These are phyloP conservation scores for Plantago major DNA, from an alignment of 257 asterid species.

Conservation along the genomic window DNA sequence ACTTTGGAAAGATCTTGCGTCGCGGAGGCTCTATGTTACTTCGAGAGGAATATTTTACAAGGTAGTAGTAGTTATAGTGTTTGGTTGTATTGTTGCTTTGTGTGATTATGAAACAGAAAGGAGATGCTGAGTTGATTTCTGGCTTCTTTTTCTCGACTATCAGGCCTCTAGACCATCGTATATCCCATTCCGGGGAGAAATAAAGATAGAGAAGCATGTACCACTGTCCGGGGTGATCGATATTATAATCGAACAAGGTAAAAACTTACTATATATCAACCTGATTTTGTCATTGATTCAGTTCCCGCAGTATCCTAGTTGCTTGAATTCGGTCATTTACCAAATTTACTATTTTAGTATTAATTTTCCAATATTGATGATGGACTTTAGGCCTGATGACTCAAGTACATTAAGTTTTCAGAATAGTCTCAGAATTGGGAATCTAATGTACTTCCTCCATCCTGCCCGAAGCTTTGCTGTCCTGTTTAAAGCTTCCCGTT, in stretches of 20 bases:
- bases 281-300: background rate
- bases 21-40: constrained; percentile 58
- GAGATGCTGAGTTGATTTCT: constrained; percentile 5
- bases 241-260: constrained; percentile 71
- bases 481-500: too few species aligned
- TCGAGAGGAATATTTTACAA: constrained; percentile 48
- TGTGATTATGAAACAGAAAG: constrained; percentile 4
- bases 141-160: constrained; percentile 10
- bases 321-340: constrained; percentile 3
- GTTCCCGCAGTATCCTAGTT: constrained; percentile 4
- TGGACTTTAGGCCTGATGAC: background rate
- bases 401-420: too few species aligned
- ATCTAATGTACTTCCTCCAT: too few species aligned
- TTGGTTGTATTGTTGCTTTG: too few species aligned
- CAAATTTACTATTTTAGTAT: too few species aligned
- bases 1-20: constrained; percentile 58
- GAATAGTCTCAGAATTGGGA: too few species aligned
- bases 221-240: constrained; percentile 57
- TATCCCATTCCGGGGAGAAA: constrained; percentile 56
- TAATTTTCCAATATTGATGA: background rate
- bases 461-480: too few species aligned
- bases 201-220: constrained; percentile 50
- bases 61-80: constrained; percentile 31
- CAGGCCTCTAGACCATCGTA: constrained; percentile 73
- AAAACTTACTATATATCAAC: background rate